These are phyloP conservation scores for Nepenthes alata DNA, from an alignment of 179 eudicot species.

Conservation along the genomic window DNA sequence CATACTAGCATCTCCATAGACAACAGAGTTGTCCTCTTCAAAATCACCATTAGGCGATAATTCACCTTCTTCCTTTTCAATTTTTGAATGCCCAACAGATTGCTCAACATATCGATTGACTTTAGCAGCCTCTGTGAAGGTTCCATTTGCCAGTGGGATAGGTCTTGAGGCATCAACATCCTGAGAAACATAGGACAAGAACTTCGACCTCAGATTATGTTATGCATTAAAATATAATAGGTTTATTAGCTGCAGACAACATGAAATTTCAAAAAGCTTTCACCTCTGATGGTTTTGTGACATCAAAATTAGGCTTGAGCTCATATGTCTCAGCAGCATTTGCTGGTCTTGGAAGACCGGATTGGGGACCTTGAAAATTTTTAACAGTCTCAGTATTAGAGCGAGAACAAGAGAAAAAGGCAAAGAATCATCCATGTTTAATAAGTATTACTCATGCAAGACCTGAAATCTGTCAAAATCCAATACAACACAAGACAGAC, in stretches of 20 bases:
- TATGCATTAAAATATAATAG: neutral
- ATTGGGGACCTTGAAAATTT: slow-evolving; percentile 29
- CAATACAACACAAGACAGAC: neutral
- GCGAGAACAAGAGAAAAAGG: neutral
- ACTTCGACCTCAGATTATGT: slow-evolving; percentile 1
- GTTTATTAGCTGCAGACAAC: neutral
- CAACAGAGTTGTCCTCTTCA: slow-evolving; percentile 48
- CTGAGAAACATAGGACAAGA: slow-evolving; percentile 20
- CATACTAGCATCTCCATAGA: slow-evolving; percentile 22
- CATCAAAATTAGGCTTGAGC: slow-evolving; percentile 27
- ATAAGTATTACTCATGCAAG: neutral
- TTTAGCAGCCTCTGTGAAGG: slow-evolving; percentile 21
- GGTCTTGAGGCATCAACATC: slow-evolving; percentile 33
- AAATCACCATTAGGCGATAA: slow-evolving; percentile 66
- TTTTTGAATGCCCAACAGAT: slow-evolving; percentile 37
- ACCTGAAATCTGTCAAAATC: neutral
- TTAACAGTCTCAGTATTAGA: slow-evolving; percentile 8
- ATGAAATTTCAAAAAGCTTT: slow-evolving; percentile 1
- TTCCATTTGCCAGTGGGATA: slow-evolving; percentile 30
- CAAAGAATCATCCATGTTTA: neutral
- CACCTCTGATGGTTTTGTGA: slow-evolving; percentile 26
- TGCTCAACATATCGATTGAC: slow-evolving; percentile 25
- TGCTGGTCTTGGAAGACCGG: slow-evolving; percentile 20
- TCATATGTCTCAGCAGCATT: slow-evolving; percentile 28
- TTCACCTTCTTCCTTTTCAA: slow-evolving; percentile 90